phyloP scores from a whole-genome alignment of 129 eudicot species.

The Artemisia tridentata region DNA sequence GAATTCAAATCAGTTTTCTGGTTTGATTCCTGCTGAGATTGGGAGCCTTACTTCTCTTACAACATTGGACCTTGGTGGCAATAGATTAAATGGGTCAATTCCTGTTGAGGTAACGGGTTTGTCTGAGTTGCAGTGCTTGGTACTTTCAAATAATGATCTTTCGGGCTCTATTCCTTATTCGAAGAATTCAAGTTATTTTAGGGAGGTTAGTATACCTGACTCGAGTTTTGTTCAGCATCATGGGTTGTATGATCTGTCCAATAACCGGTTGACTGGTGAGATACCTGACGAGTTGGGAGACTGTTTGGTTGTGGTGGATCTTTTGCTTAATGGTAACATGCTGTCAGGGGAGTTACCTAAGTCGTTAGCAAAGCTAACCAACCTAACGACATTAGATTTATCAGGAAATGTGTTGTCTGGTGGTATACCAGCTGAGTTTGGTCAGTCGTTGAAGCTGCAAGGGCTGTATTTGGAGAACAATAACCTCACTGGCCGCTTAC shows the following conservation, averaged over 20 bases:
- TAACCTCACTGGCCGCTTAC: constrained; percentile 56
- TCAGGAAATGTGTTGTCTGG: constrained; percentile 56
- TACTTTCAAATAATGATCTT: constrained; percentile 61
- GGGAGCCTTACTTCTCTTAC: constrained; percentile 53
- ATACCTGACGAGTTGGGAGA: constrained; percentile 62
- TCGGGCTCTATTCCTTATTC: constrained; percentile 61
- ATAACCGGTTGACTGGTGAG: constrained; percentile 54
- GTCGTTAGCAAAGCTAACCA: constrained; percentile 43
- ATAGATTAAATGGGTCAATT: constrained; percentile 53
- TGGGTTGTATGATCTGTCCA: constrained; percentile 69
- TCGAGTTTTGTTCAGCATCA: constrained; percentile 75
- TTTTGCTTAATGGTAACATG: constrained; percentile 53
- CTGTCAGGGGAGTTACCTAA: constrained; percentile 59
- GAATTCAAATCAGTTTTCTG: constrained; percentile 53
- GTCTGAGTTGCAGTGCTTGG: constrained; percentile 60
- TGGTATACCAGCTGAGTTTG: constrained; percentile 45
- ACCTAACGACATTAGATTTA: constrained; percentile 59
- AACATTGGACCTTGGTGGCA: constrained; percentile 66
- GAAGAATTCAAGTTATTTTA: constrained; percentile 46
- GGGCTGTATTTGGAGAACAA: constrained; percentile 64
- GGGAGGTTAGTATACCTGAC: constrained; percentile 56
- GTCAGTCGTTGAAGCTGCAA: constrained; percentile 42
- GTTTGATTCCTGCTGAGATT: constrained; percentile 52
- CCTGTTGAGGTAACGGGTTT: constrained; percentile 49
- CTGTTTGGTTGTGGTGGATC: constrained; percentile 61